Conservation (phyloP, 371 early-diverging fungal species). For the Syncephalastrum monosporum region DNA sequence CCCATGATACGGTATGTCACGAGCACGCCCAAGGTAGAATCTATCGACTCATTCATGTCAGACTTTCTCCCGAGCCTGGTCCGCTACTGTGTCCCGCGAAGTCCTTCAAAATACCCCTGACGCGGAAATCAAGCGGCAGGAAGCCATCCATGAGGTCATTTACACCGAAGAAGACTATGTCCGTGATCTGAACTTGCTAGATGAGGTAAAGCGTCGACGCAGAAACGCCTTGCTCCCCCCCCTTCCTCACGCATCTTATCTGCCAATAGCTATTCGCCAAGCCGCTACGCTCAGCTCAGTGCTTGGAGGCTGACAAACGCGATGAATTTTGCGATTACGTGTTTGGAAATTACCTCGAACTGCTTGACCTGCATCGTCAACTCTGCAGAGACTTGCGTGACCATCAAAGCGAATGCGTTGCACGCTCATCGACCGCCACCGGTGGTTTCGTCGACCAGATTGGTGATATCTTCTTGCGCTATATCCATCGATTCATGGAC, state of each 20-base stretch:
- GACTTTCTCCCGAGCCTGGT: slow-evolving; percentile 59
- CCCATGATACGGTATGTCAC: slow-evolving; percentile 39
- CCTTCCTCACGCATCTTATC: background rate
- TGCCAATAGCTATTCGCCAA: slow-evolving; percentile 21
- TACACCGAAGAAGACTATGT: slow-evolving; percentile 90
- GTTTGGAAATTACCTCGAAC: slow-evolving; percentile 76
- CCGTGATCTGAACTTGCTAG: slow-evolving; percentile 59
- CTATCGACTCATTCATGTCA: slow-evolving; percentile 13
- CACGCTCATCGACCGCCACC: slow-evolving; percentile 17
- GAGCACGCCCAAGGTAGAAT: background rate
- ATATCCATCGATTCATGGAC: slow-evolving; percentile 60
- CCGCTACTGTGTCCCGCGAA: slow-evolving; percentile 66
- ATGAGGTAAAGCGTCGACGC: slow-evolving; percentile 23
- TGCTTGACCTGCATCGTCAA: slow-evolving; percentile 66
- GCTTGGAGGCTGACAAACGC: slow-evolving; percentile 54
- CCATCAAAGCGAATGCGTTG: slow-evolving; percentile 61
- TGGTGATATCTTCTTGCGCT: slow-evolving; percentile 79
- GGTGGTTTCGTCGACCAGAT: slow-evolving; percentile 67
- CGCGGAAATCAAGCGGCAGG: slow-evolving; percentile 84
- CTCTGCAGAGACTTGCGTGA: slow-evolving; percentile 63
- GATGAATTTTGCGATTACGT: slow-evolving; percentile 71
- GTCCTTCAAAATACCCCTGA: slow-evolving; percentile 68
- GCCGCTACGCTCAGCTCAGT: slow-evolving; percentile 23
- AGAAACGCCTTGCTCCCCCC: background rate
- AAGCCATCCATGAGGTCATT: slow-evolving; percentile 89